phyloP scores from a whole-genome alignment of 352 stramenopile species.

The Hyaloperonospora arabidopsidis region DNA sequence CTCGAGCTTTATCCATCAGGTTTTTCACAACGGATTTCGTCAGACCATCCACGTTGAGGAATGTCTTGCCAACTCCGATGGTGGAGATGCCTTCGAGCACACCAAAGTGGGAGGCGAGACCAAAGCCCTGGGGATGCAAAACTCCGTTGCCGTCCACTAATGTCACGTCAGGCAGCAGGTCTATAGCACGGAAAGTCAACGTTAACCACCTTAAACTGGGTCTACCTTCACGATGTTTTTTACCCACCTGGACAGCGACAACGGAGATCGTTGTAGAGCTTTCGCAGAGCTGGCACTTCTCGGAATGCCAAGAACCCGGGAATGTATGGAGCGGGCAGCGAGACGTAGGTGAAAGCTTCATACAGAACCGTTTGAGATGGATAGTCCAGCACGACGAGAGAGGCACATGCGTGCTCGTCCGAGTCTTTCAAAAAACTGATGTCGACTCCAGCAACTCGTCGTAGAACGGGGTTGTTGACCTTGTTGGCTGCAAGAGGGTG shows the following conservation, averaged over 20 bases:
- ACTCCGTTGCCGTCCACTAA: slow-evolving; percentile 90
- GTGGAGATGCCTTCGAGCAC: slow-evolving; percentile 85
- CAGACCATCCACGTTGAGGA: slow-evolving; percentile 85
- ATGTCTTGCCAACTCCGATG: slow-evolving; percentile 87
- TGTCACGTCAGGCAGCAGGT: slow-evolving; percentile 75
- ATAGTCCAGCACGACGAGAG: slow-evolving; percentile 70
- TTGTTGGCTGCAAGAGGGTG: neutral
- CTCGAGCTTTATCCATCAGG: slow-evolving; percentile 40
- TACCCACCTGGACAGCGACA: slow-evolving; percentile 40
- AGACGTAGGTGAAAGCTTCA: slow-evolving; percentile 79
- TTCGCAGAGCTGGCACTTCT: slow-evolving; percentile 62
- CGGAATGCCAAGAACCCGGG: slow-evolving; percentile 75
- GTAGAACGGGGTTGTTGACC: slow-evolving; percentile 16
- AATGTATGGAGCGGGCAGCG: slow-evolving; percentile 74
- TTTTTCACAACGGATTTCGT: slow-evolving; percentile 59
- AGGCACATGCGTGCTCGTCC: slow-evolving; percentile 72
- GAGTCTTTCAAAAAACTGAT: slow-evolving; percentile 81
- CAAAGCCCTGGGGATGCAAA: slow-evolving; percentile 86
- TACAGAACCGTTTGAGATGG: slow-evolving; percentile 58
- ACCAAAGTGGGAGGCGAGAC: slow-evolving; percentile 90
- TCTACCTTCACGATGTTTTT: neutral
- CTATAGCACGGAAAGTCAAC: slow-evolving; percentile 18
- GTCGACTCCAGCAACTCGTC: slow-evolving; percentile 62
- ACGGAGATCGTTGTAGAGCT: slow-evolving; percentile 56
- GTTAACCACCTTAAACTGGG: neutral